phyloP scores from a whole-genome alignment of 1,284 basidiomycete genomes.

The Leucoagaricus sp. region DNA sequence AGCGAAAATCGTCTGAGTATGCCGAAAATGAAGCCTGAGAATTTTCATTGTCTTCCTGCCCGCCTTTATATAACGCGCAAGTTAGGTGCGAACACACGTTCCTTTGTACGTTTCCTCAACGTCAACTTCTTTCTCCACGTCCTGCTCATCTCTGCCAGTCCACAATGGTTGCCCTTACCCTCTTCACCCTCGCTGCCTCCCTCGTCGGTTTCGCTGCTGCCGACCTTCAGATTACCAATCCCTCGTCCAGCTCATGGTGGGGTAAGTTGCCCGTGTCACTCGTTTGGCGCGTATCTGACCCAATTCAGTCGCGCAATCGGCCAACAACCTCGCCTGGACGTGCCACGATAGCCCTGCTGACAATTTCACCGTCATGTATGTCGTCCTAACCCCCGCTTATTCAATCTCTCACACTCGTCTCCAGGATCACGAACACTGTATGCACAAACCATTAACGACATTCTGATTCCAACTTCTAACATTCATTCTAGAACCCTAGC shows the following conservation, averaged over 20 bases:
- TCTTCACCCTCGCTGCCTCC: conserved; percentile 19
- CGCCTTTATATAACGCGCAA: neutral
- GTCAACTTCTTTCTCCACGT: neutral
- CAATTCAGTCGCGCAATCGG: conserved; percentile 36
- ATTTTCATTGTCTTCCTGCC: conserved; percentile 1
- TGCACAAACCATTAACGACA: neutral
- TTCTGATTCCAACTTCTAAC: neutral
- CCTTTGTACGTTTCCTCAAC: conserved; percentile 4
- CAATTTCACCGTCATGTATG: conserved; percentile 39
- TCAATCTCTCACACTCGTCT: neutral
- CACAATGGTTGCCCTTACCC: conserved; percentile 4
- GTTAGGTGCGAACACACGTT: conserved; percentile 4
- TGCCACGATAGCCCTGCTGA: conserved; percentile 29
- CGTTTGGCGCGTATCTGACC: neutral
- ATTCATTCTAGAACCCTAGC: conserved; percentile 18
- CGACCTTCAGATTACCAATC: conserved; percentile 28
- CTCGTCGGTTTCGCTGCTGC: conserved; percentile 26
- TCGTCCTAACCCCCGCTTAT: conserved; percentile 1
- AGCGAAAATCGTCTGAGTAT: neutral
- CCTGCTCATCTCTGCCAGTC: neutral
- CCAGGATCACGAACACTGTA: conserved; percentile 26
- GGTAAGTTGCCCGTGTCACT: conserved; percentile 28
- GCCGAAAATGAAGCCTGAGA: neutral
- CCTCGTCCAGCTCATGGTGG: conserved; percentile 36
- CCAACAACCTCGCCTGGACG: conserved; percentile 38